Base-by-base conservation (phyloP, 805 yeast genomes). In the Ogataea ramenticola region DNA sequence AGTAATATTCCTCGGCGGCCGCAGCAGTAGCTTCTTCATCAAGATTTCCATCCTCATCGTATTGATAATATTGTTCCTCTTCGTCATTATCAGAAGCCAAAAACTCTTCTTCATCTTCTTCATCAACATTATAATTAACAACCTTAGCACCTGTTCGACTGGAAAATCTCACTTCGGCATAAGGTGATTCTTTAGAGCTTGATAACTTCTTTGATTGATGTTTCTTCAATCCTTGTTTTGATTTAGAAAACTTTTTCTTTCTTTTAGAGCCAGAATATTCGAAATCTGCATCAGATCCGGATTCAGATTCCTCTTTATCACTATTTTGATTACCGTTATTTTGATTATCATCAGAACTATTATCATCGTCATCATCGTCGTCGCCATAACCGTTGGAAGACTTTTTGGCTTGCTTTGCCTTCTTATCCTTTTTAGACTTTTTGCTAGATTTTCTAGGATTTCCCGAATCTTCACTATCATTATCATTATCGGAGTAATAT, bases 41-140 rank as follows among this genome's bases (percentile, higher is more conserved):
- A 9, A n/a, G 5, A 17, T n/a, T n/a, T 19, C 30, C 41, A 31
- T 30, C 21, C 14, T 48, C 51, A 26, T 56, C 53, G 15, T 43
- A 49, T 26, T 55, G 50, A 17, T 49, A 57, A 26, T 49, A 44
- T 24, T 60, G 67, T 29, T 29, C 3, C 27, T 53, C 55, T 21
- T 57, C 68, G 6, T 56, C 61, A 27, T 39, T 62, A n/a, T 62
- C 80, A 41, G 71, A 63, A 46, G 68, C 80, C 37, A 76, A 58
- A 36, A 78, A 64, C 47, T 72, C 80, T 42, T 61, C 64, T 29
- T 77, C 85, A 45, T 77, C 81, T 40, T 75, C 75, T 41, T 75
- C 75, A 8, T 79, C 84, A 30, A 74, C 74, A 48, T 86, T 95
- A 58, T 90, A 90, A 59, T 87, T 88, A 36, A 90, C 80, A n/a